phyloP scores from a whole-genome alignment of 805 yeast genomes.

The Metschnikowia hibisci region DNA sequence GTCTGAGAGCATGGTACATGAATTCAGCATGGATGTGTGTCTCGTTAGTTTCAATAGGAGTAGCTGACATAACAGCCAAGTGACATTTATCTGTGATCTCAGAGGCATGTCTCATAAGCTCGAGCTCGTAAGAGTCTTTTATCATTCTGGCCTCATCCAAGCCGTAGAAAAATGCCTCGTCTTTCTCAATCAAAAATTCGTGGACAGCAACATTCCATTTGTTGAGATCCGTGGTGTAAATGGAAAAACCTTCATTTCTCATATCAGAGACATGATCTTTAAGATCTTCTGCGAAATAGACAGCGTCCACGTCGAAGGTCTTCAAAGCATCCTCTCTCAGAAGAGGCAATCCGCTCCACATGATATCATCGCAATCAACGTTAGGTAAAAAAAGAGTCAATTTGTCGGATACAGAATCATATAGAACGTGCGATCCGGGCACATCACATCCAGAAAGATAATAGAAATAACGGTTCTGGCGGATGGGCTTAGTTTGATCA shows the following conservation, averaged over 20 bases:
- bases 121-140: constrained; percentile 80
- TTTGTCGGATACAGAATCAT: constrained; percentile 47
- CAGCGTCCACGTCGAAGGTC: constrained; percentile 79
- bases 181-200: constrained; percentile 38
- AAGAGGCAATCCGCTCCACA: constrained; percentile 95
- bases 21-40: constrained; percentile 95
- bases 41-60: constrained; percentile 83
- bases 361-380: constrained; percentile 80
- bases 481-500: constrained; percentile 72
- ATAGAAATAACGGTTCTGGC: constrained; percentile 89
- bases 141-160: constrained; percentile 83
- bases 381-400: constrained; percentile 76
- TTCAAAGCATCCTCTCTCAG: constrained; percentile 58
- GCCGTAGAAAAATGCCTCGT: constrained; percentile 55
- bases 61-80: constrained; percentile 85
- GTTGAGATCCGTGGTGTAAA: constrained; percentile 56
- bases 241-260: constrained; percentile 21
- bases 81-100: constrained; percentile 85
- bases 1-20: constrained; percentile 86
- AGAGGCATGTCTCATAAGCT: constrained; percentile 74
- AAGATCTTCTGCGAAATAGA: constrained; percentile 56
- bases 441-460: constrained; percentile 81
- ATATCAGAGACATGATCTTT: constrained; percentile 29
- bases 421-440: constrained; percentile 71
- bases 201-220: constrained; percentile 38